A percentile compares a stretch with the other conserved stretches of the same genome.
These are phyloP conservation scores for Penicillium alfredii DNA, from an alignment of 495 filamentous ascomycete genomes.

Conservation along the genomic window DNA sequence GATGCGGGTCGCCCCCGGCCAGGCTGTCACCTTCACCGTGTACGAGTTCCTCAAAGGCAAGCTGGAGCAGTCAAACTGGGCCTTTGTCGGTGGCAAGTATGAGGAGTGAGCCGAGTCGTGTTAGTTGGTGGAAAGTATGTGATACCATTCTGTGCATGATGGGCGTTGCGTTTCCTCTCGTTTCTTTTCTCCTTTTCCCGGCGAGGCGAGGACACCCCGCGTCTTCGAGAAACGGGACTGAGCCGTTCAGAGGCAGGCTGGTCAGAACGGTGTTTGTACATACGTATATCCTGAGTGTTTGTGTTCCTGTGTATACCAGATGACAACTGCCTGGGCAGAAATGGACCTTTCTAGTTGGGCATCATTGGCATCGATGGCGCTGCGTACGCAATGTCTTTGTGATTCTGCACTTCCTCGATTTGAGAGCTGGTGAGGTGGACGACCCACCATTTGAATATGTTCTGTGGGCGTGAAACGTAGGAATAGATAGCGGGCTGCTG, in stretches of 20 bases:
- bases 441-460: too few species aligned
- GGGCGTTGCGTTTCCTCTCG: conserved; percentile 27
- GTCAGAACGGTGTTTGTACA: conserved; percentile 9
- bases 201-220: too few species aligned
- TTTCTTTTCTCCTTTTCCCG: too few species aligned
- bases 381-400: too few species aligned
- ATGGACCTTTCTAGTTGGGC: too few species aligned
- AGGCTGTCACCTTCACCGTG: conserved; percentile 97
- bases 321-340: too few species aligned
- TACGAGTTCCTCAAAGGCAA: conserved; percentile 87
- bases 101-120: conserved; percentile 64
- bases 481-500: too few species aligned
- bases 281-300: conserved; percentile 24
- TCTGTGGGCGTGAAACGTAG: too few species aligned
- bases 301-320: conserved; percentile 20
- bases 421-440: too few species aligned
- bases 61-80: conserved; percentile 65
- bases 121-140: conserved; percentile 9
- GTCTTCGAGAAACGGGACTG: too few species aligned
- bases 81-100: conserved; percentile 59
- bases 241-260: conserved; percentile 10
- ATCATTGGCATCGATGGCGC: too few species aligned
- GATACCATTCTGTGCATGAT: conserved; percentile 25
- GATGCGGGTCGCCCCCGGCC: conserved; percentile 95
- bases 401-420: too few species aligned